Conservation (phyloP, 2,329 filamentous ascomycete species). For the Neonectria punicea region DNA sequence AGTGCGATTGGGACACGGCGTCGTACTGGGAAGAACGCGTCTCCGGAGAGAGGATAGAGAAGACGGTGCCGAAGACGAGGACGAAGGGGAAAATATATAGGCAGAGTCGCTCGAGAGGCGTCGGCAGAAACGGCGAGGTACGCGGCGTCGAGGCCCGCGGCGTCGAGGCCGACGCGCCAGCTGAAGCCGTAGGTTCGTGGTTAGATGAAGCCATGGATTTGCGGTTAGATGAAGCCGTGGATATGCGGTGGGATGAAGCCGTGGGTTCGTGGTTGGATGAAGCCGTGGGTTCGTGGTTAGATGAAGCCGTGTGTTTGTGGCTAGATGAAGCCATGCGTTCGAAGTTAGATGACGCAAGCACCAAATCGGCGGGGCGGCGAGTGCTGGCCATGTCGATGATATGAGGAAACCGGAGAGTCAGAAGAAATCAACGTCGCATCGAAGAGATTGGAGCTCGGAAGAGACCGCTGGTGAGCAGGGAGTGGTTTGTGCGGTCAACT, state of each 20-base stretch:
- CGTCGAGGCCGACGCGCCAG: conserved; percentile 32
- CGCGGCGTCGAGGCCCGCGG: conserved; percentile 50
- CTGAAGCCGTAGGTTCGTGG: conserved; percentile 24
- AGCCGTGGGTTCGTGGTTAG: too few relatives aligned
- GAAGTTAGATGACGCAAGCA: conserved; percentile 14
- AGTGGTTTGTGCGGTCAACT: conserved; percentile 8
- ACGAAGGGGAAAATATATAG: conserved; percentile 80
- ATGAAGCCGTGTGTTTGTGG: too few relatives aligned
- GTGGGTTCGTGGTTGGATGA: too few relatives aligned
- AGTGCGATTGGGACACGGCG: conserved; percentile 69
- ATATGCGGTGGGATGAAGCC: too few relatives aligned
- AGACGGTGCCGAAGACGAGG: conserved; percentile 83
- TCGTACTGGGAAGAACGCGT: conserved; percentile 74
- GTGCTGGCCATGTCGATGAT: conserved; percentile 41
- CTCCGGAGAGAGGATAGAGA: conserved; percentile 79
- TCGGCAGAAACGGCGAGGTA: conserved; percentile 73
- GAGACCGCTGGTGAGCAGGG: background rate
- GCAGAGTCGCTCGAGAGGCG: conserved; percentile 71
- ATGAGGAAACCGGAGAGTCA: background rate
- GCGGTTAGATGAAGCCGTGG: too few relatives aligned
- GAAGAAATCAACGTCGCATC: conserved; percentile 7
- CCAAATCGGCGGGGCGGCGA: conserved; percentile 39
- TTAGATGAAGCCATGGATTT: too few relatives aligned
- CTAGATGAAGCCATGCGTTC: conserved; percentile 17
- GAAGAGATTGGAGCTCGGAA: background rate